Conservation (phyloP, 805 yeast species). For the Lipomyces anomalus region DNA sequence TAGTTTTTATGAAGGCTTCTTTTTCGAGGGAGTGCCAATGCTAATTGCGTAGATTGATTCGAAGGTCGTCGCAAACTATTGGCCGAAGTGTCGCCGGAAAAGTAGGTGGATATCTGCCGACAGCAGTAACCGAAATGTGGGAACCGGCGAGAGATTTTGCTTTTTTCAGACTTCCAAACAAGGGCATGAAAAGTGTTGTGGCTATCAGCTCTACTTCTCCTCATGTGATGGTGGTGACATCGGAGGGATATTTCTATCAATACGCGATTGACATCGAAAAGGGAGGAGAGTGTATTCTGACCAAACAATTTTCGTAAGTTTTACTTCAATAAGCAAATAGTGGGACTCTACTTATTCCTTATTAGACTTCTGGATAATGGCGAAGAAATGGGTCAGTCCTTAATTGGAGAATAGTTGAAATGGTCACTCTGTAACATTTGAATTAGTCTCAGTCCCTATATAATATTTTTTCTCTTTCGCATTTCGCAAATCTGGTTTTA, state of each 20-base stretch:
- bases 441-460: neutral
- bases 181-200: constrained; percentile 33
- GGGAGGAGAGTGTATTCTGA: constrained; percentile 87
- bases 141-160: constrained; percentile 90
- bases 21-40: constrained; percentile 8
- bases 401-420: constrained; percentile 8
- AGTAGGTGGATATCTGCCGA: constrained; percentile 82
- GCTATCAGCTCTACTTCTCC: constrained; percentile 34
- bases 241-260: constrained; percentile 73
- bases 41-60: too few species aligned
- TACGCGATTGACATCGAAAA: constrained; percentile 78
- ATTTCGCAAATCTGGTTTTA: neutral
- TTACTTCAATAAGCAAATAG: neutral
- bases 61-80: constrained; percentile 29
- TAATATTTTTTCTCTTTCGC: neutral
- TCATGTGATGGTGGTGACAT: constrained; percentile 65
- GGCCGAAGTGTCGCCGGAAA: constrained; percentile 56
- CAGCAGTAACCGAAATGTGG: constrained; percentile 70
- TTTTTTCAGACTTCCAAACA: constrained; percentile 61
- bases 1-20: neutral
- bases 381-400: constrained; percentile 16
- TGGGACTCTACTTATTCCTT: constrained; percentile 9
- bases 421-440: neutral
- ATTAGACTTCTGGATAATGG: constrained; percentile 4
- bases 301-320: constrained; percentile 37